A percentile compares a stretch with the other conserved stretches of the same genome.
Conservation (phyloP, 73 alveolate genomes). For the Paramecium biaurelia region DNA sequence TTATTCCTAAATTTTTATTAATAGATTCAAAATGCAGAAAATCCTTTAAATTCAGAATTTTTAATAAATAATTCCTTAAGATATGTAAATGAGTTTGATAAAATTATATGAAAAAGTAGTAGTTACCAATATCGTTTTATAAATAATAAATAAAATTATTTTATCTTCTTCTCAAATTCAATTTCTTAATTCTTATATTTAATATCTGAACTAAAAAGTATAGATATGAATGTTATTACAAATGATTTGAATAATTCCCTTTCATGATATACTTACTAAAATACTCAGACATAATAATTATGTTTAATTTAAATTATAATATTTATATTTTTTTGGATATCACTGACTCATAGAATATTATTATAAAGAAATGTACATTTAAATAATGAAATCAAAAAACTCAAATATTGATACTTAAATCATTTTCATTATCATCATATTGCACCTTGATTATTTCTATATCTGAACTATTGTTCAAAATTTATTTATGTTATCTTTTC, state of each 20-base stretch:
- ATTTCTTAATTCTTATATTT: constrained; percentile 94
- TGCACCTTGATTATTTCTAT: neutral
- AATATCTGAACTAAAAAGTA: constrained; percentile 74
- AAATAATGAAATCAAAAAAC: neutral
- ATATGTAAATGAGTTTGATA: constrained; percentile 33
- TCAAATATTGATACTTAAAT: neutral
- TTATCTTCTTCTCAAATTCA: constrained; percentile 81
- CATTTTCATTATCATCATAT: neutral
- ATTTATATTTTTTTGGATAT: too few species aligned
- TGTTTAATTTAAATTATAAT: neutral
- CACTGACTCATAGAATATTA: neutral
- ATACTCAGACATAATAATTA: constrained; percentile 78
- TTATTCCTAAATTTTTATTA: neutral
- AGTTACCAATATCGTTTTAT: neutral
- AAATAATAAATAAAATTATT: neutral
- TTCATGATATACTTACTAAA: constrained; percentile 91
- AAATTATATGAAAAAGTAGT: constrained; percentile 24
- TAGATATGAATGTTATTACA: constrained; percentile 43
- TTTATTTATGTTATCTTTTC: neutral
- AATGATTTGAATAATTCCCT: constrained; percentile 87
- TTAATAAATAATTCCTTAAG: neutral
- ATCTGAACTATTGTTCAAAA: neutral
- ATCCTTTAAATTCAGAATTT: constrained; percentile 37
- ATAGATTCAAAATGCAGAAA: neutral
- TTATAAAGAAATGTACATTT: neutral